Evolutionary conservation across 441 rosid genomes (phyloP).

Genomic region (Eutrema salsugineum): DNA sequence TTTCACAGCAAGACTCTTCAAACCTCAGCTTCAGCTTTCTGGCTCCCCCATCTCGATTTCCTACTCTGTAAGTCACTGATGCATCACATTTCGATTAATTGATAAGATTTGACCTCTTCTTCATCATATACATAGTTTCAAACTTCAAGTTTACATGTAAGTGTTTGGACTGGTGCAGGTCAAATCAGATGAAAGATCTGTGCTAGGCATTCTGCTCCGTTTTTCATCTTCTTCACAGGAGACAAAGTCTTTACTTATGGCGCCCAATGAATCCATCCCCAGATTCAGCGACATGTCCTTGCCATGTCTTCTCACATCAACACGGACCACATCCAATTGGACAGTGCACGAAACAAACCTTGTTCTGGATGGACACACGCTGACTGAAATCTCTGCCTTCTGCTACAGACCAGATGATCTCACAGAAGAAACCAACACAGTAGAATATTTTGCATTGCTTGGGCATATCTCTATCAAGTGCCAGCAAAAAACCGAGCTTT

Average conservation of each 20-base stretch:
- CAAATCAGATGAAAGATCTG: conserved; percentile 46
- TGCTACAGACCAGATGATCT: conserved; percentile 46
- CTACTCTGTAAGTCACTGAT: conserved; percentile 53
- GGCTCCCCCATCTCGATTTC: conserved; percentile 41
- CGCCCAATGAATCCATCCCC: conserved; percentile 32
- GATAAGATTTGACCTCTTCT: neutral
- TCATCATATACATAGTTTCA: neutral
- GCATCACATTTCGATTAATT: neutral
- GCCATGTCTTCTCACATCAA: conserved; percentile 32
- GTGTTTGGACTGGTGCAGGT: conserved; percentile 39
- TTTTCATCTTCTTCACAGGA: conserved; percentile 41
- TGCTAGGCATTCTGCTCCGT: conserved; percentile 49
- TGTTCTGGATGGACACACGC: conserved; percentile 39
- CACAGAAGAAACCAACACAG: conserved; percentile 7
- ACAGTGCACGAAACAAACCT: conserved; percentile 38
- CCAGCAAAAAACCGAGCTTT: neutral
- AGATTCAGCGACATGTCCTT: conserved; percentile 42
- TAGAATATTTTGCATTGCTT: conserved; percentile 45
- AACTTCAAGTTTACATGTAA: neutral
- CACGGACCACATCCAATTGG: conserved; percentile 41
- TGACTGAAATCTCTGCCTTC: conserved; percentile 51
- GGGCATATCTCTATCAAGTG: conserved; percentile 51
- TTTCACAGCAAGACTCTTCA: conserved; percentile 54
- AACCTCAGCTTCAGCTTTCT: conserved; percentile 46
- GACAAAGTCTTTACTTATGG: conserved; percentile 39